phyloP scores from a whole-genome alignment of 495 filamentous ascomycete species.

The Penicillium macrosclerotiorum region DNA sequence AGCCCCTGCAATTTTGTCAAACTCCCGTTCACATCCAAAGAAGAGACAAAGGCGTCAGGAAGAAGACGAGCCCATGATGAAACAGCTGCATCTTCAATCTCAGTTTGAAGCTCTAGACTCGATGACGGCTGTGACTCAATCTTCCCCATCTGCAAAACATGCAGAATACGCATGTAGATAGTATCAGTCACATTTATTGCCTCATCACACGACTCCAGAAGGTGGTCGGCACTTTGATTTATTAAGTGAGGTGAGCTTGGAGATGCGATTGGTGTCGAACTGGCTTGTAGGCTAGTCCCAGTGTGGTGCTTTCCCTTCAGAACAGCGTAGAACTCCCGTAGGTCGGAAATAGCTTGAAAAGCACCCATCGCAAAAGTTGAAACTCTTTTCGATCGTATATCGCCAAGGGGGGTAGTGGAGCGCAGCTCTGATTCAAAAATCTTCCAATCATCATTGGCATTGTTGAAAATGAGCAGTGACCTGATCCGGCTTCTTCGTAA shows the following conservation, averaged over 20 bases:
- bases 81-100: constrained; percentile 31
- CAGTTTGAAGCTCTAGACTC: constrained; percentile 20
- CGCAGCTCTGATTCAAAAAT: neutral
- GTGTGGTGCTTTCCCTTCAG: neutral
- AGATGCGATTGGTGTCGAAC: neutral
- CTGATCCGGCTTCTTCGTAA: constrained; percentile 16
- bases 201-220: constrained; percentile 5
- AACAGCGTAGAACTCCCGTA: constrained; percentile 3
- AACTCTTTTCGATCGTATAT: constrained; percentile 1
- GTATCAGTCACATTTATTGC: constrained; percentile 28
- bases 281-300: too few relatives aligned
- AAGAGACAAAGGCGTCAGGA: constrained; percentile 16
- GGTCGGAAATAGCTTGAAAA: constrained; percentile 1
- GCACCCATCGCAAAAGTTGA: constrained; percentile 14
- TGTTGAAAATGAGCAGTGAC: constrained; percentile 11
- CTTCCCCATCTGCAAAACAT: constrained; percentile 20
- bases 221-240: neutral
- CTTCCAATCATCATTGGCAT: constrained; percentile 27
- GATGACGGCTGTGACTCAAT: constrained; percentile 4
- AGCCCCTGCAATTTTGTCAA: neutral
- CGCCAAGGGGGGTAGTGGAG: neutral
- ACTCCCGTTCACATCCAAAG: constrained; percentile 8
- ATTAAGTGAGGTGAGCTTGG: too few relatives aligned
- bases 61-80: constrained; percentile 21
- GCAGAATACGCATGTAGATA: constrained; percentile 30